These are phyloP conservation scores for Dactylonectria estremocensis DNA, from an alignment of 2,329 filamentous ascomycete species.

Conservation along the genomic window DNA sequence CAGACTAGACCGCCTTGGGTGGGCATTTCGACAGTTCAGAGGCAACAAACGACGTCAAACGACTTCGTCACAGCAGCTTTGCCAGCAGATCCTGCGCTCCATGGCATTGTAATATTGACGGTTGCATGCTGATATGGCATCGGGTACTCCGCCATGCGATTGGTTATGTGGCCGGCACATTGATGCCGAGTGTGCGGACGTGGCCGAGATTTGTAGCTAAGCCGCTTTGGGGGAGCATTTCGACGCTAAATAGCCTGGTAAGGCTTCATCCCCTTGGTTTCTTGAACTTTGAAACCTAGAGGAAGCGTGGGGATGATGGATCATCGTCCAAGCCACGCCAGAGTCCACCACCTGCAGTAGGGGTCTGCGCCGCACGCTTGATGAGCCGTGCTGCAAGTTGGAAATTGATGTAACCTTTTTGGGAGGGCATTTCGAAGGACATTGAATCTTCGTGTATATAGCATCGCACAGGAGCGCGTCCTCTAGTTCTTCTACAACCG, in stretches of 20 bases:
- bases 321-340: neutral
- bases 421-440: slow-evolving; percentile 14
- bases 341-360: neutral
- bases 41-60: neutral
- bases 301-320: neutral
- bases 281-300: no score
- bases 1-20: slow-evolving; percentile 19
- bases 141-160: neutral
- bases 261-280: neutral
- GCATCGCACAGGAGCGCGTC: neutral
- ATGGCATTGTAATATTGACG: no score
- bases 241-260: neutral
- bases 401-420: neutral
- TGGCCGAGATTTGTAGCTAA: neutral
- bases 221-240: slow-evolving; percentile 6
- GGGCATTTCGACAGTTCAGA: slow-evolving; percentile 32
- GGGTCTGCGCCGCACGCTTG: neutral
- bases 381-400: neutral
- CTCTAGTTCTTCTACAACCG: neutral
- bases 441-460: neutral
- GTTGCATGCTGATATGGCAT: no score
- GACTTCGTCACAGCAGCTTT: neutral
- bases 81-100: no score
- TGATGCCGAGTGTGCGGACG: slow-evolving; percentile 1
- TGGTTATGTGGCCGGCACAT: neutral